Evolutionary conservation across 1,284 basidiomycete species (phyloP).

Genomic region (Leccinum pachyderme): DNA sequence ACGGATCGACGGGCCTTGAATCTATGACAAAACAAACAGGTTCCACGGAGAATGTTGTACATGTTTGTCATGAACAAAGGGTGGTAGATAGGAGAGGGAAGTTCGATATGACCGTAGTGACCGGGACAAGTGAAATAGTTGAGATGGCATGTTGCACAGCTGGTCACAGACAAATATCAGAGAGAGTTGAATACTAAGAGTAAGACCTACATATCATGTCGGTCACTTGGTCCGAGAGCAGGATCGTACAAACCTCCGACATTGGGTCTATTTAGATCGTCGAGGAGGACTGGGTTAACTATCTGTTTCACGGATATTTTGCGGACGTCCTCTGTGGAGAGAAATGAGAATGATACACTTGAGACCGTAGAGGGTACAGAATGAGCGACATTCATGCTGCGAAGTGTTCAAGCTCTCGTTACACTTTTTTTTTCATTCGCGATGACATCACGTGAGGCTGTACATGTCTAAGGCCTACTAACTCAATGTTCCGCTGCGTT

Average conservation of each 20-base stretch:
- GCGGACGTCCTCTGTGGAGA: slow-evolving; percentile 88
- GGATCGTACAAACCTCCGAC: slow-evolving; percentile 95
- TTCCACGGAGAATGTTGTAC: slow-evolving; percentile 84
- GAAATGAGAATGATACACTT: slow-evolving; percentile 92
- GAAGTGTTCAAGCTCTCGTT: slow-evolving; percentile 7
- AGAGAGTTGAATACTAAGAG: background rate
- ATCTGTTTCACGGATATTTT: slow-evolving; percentile 97
- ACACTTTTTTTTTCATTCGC: slow-evolving; percentile 15
- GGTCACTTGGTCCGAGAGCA: slow-evolving; percentile 87
- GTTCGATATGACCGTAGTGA: slow-evolving; percentile 99
- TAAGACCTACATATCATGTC: slow-evolving; percentile 76
- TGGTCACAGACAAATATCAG: slow-evolving; percentile 35
- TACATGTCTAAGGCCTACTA: slow-evolving; percentile 1
- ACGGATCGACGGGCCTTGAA: slow-evolving; percentile 82
- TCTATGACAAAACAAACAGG: slow-evolving; percentile 95
- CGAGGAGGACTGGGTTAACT: slow-evolving; percentile 89
- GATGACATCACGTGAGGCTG: slow-evolving; percentile 22
- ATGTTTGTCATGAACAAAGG: slow-evolving; percentile 95
- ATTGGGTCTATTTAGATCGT: slow-evolving; percentile 92
- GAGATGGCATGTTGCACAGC: slow-evolving; percentile 91
- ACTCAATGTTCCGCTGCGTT: slow-evolving; percentile 49
- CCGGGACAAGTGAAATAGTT: slow-evolving; percentile 95
- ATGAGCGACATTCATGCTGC: slow-evolving; percentile 87
- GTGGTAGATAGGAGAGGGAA: slow-evolving; percentile 94
- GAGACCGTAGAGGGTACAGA: slow-evolving; percentile 84